Conservation (phyloP, 1,139 yeast genomes). For the Petasospora rhodanensis region DNA sequence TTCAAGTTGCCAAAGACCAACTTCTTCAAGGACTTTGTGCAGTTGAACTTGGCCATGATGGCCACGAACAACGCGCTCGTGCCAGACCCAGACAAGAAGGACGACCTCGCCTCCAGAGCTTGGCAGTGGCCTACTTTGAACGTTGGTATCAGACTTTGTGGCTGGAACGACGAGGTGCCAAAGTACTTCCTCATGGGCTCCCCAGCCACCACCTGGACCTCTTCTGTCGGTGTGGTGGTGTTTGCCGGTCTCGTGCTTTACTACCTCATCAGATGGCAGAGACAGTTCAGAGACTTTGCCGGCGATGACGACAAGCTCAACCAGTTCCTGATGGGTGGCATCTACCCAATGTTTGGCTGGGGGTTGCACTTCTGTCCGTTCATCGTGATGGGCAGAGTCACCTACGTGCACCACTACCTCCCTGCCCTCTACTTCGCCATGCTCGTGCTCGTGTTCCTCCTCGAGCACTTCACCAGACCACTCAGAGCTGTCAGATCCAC, state of each 20-base stretch:
- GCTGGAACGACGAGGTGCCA: conserved; percentile 79
- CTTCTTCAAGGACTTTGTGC: conserved; percentile 85
- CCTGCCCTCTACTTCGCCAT: conserved; percentile 97
- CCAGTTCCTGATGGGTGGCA: conserved; percentile 69
- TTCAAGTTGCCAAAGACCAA: conserved; percentile 78
- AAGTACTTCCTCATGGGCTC: conserved; percentile 91
- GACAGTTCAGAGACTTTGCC: conserved; percentile 75
- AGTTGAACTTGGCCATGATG: conserved; percentile 96
- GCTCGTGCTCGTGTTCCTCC: conserved; percentile 68
- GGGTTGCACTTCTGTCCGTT: conserved; percentile 88
- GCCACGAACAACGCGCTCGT: conserved; percentile 95
- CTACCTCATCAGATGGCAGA: conserved; percentile 85
- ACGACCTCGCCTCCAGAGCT: conserved; percentile 83
- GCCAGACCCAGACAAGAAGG: conserved; percentile 89
- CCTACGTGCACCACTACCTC: conserved; percentile 93
- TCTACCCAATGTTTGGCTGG: conserved; percentile 93
- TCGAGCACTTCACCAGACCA: conserved; percentile 56
- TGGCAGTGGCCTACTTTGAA: conserved; percentile 99
- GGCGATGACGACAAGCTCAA: conserved; percentile 31
- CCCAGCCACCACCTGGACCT: conserved; percentile 93
- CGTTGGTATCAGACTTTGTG: conserved; percentile 92
- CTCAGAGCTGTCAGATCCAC: conserved; percentile 34
- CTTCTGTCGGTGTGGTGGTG: conserved; percentile 61
- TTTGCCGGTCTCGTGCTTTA: conserved; percentile 54
- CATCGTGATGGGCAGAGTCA: conserved; percentile 93